A percentile compares a stretch with the other conserved stretches of the same genome.
phyloP scores from a whole-genome alignment of 345 rosid species.

The Salix caprea region DNA sequence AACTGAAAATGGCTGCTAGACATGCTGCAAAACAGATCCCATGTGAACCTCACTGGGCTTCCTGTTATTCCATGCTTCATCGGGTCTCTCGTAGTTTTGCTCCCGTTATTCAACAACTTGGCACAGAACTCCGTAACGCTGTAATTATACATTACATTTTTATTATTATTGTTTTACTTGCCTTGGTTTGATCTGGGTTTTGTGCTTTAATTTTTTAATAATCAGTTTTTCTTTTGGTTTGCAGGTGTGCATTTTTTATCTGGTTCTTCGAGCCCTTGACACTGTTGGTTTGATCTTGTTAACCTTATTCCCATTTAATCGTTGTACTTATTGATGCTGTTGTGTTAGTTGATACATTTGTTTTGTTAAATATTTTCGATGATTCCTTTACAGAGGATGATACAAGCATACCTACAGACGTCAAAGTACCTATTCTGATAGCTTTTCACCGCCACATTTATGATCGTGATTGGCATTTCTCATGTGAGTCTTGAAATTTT shows the following conservation, averaged over 20 bases:
- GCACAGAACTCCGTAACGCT: constrained; percentile 71
- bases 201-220: neutral
- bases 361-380: constrained; percentile 1
- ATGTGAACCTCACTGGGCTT: constrained; percentile 79
- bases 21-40: constrained; percentile 95
- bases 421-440: constrained; percentile 80
- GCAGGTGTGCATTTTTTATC: constrained; percentile 86
- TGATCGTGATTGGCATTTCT: constrained; percentile 75
- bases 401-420: constrained; percentile 75
- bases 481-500: constrained; percentile 56
- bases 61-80: constrained; percentile 85
- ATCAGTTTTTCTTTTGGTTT: constrained; percentile 9
- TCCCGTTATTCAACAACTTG: constrained; percentile 89
- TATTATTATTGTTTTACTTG: neutral
- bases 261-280: constrained; percentile 96
- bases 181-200: neutral
- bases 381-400: constrained; percentile 78
- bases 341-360: neutral
- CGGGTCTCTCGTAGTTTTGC: constrained; percentile 89
- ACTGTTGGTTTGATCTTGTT: constrained; percentile 68
- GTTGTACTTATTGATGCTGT: neutral
- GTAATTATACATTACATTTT: constrained; percentile 35
- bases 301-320: neutral
- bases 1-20: constrained; percentile 64
- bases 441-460: constrained; percentile 82